Evolutionary conservation across 108 stramenopile species (phyloP), one percentile per base, ranked within the genome.

Genomic region (Mayamaea pseudoterrestris): DNA sequence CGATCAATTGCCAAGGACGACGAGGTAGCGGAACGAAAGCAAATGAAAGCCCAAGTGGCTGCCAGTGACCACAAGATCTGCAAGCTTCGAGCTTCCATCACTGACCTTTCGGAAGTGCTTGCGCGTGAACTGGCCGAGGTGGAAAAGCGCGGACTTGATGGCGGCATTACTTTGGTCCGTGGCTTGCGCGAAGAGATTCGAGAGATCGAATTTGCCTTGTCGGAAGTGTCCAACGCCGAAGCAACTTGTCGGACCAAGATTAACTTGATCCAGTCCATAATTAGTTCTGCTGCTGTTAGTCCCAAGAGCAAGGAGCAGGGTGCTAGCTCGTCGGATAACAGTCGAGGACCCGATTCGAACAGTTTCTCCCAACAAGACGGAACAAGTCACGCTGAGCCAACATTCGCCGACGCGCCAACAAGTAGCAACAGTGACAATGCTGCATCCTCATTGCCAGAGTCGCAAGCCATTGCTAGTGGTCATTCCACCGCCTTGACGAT

Each of bases 81-180:
- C 9, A 78, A 78, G 32, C 56, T 90, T 9, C 72, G 83, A 7
- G 63, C 69, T 1, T 78, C 79, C 0, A 84, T 90, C 32, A 49
- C 80, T 13, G 76, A 70, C 46, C 55, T 90, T 23, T 78, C 87
- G 8, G 80, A 90, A 49, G 83, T 82, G 55, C 71, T 55, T 57
- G 53, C 65, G 7, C 30, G 62, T 27, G 68, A 66, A 45, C 30
- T 68, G 43, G 47, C 51, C 17, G 82, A 82, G 42, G 80, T 90
- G 9, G 73, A 82, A 57, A 30, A 58, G 0, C 77, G 62, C 28
- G 83, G 83, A 11, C 49, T 90, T 48, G 42, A 61, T 1, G 87
- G 87, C 7, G 87, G 74, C 8, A 73, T 77, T 43, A 50, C 55
- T 20, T 45, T 83, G 29, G 76, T 80, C 1, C 58, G 71, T 13